phyloP scores from a whole-genome alignment of 805 yeast species.

The Spathaspora passalidarum region DNA sequence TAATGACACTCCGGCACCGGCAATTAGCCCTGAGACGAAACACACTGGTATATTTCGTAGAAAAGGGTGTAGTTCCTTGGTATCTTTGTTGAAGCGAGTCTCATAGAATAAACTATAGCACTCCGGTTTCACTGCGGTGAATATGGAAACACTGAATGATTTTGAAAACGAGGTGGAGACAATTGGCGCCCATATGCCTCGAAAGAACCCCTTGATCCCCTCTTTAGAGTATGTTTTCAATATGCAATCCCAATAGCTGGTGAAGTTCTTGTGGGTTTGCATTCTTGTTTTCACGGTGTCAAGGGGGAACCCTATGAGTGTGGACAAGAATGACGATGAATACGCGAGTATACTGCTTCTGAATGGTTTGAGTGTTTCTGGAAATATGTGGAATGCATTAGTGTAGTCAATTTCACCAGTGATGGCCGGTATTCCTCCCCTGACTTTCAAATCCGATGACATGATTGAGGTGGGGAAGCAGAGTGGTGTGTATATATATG shows the following conservation, averaged over 20 bases:
- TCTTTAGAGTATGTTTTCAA: conserved; percentile 52
- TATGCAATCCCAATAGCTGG: conserved; percentile 56
- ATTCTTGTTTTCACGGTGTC: conserved; percentile 85
- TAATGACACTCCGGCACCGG: conserved; percentile 62
- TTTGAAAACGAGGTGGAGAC: conserved; percentile 63
- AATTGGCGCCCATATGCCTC: conserved; percentile 76
- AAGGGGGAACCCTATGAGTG: conserved; percentile 76
- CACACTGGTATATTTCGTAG: conserved; percentile 39
- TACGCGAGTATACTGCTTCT: conserved; percentile 61
- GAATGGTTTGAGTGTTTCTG: conserved; percentile 47
- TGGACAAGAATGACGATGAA: conserved; percentile 58
- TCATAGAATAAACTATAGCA: conserved; percentile 16
- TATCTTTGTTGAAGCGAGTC: conserved; percentile 1
- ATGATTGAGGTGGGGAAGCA: not conserved
- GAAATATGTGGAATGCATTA: conserved; percentile 48
- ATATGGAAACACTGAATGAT: conserved; percentile 63
- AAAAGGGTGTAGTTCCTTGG: conserved; percentile 31
- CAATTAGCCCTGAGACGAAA: conserved; percentile 56
- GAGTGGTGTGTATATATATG: too few species aligned
- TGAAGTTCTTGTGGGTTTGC: conserved; percentile 68
- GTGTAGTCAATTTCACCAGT: conserved; percentile 51
- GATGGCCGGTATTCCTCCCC: conserved; percentile 50
- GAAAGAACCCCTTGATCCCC: conserved; percentile 67
- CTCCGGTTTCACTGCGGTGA: conserved; percentile 51
- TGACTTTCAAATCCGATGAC: not conserved